Evolutionary conservation across 306 rosid species (phyloP), one percentile per base, ranked within the genome.

Genomic region (Inga oerstediana): DNA sequence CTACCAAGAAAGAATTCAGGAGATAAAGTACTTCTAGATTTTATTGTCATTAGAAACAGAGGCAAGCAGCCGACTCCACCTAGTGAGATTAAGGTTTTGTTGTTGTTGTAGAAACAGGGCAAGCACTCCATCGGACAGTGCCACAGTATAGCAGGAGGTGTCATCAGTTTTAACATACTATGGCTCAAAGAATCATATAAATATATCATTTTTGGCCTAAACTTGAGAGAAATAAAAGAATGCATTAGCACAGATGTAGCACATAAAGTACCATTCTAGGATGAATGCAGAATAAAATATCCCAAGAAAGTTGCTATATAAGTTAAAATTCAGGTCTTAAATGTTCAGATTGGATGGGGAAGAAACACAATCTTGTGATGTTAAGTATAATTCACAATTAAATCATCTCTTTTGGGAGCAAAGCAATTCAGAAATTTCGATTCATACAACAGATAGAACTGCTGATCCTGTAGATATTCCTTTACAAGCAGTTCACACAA

Each of bases 171-270:
- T 39, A n/a, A 34, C 34, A 74, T 44, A 66, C 68, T 52, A 66
- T 27, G 49, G 64, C 72, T 72, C 69, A 64, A 51, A 64, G 10
- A 16, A 65, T 65, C 59, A 73, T 41, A 72, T 32, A 77, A 66
- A 75, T n/a, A 32, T 24, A 73, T 72, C 67, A 56, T 30, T 51
- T 56, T 82, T 10, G 65, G 72, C 46, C 20, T 51, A 69, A 14
- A 69, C n/a, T 48, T 46, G 54, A n/a, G 59, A 10, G 6, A 46
- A 52, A 51, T 30, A 48, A 11, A 35, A 72, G 41, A 35, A 56
- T 19, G n/a, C 61, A 61, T 66, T 49, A 73, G 41, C 44, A 30
- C 76, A 64, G 19, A 73, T 34, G 80, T 43, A n/a, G 48, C 46
- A 49, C 65, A 65, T 48, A 74, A 44, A 46, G 27, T 32, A 71